These are phyloP conservation scores for Avena sativa DNA, from an alignment of 176 grass and related monocot genomes.

Conservation along the genomic window DNA sequence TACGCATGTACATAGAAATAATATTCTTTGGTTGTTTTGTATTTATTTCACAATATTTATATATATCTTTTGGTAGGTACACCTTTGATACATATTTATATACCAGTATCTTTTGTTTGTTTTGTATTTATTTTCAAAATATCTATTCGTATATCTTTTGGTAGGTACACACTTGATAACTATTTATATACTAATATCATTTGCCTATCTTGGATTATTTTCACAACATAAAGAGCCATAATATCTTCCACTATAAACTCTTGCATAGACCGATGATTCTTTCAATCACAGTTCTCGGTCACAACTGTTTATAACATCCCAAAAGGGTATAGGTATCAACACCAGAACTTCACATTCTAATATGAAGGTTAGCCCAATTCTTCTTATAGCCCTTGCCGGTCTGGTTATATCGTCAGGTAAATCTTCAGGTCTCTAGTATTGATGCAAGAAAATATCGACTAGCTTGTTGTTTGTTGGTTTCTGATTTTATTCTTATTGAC, in stretches of 20 bases:
- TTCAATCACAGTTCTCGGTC: not conserved
- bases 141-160: not conserved
- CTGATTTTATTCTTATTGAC: constrained; percentile 47
- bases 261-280: not conserved
- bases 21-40: not conserved
- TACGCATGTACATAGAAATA: not conserved
- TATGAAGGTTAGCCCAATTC: too few relatives aligned
- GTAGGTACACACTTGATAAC: not conserved
- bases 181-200: not conserved
- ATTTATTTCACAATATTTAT: too few relatives aligned
- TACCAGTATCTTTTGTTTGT: not conserved
- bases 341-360: not conserved
- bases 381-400: too few relatives aligned
- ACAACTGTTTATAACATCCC: not conserved
- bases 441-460: not conserved
- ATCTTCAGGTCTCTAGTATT: not conserved
- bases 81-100: too few relatives aligned
- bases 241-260: not conserved
- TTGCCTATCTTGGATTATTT: not conserved
- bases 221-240: not conserved
- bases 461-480: too few relatives aligned
- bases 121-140: not conserved
- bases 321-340: not conserved
- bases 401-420: not conserved
- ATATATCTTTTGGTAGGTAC: too few relatives aligned